phyloP scores from a whole-genome alignment of 148 eudicot genomes.

The Camellia sinensis region DNA sequence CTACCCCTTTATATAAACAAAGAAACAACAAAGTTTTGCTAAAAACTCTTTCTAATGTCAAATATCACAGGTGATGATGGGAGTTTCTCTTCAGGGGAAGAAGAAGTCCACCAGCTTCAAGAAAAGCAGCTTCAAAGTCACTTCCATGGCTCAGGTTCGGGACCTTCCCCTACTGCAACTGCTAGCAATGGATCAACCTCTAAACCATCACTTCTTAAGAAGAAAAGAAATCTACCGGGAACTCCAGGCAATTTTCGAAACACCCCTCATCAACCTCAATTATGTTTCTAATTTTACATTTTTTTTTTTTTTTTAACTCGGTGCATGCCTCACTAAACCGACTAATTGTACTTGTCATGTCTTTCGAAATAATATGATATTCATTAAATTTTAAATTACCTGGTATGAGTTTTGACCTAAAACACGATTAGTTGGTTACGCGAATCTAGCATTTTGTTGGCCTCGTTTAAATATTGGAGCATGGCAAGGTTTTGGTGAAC shows the following conservation, averaged over 20 bases:
- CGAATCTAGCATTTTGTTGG: too few species aligned
- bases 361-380: too few species aligned
- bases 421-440: too few species aligned
- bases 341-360: too few species aligned
- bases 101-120: conserved; percentile 27
- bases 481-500: not conserved
- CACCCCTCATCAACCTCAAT: not conserved
- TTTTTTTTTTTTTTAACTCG: too few species aligned
- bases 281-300: not conserved
- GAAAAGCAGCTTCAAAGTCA: conserved; percentile 14
- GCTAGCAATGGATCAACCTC: conserved; percentile 32
- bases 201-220: conserved; percentile 32
- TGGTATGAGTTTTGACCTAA: too few species aligned
- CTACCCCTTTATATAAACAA: conserved; percentile 1
- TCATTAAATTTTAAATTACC: too few species aligned
- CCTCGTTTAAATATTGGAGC: not conserved
- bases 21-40: not conserved
- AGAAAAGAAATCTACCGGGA: conserved; percentile 59
- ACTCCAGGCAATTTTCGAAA: conserved; percentile 42
- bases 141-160: conserved; percentile 7
- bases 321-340: too few species aligned
- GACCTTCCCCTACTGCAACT: conserved; percentile 3
- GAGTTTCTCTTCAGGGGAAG: conserved; percentile 49
- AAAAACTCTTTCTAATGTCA: conserved; percentile 27
- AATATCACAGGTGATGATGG: conserved; percentile 51